These are phyloP conservation scores for Talaromyces marneffei DNA, from an alignment of 2,329 filamentous ascomycete species.

Conservation along the genomic window DNA sequence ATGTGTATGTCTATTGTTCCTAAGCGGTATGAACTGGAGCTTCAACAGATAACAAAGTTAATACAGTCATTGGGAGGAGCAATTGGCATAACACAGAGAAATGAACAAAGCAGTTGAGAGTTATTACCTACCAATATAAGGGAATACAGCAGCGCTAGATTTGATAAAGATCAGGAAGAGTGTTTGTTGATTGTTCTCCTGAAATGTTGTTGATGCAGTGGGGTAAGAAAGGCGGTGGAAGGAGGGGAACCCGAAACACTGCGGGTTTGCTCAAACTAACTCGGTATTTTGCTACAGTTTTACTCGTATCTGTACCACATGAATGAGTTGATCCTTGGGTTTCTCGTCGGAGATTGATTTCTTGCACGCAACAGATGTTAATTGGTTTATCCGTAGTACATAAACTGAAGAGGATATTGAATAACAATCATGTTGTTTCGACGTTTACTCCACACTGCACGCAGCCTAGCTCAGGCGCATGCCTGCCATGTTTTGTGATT, in stretches of 20 bases:
- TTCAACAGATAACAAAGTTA: background rate
- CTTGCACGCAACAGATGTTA: background rate
- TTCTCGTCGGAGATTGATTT: background rate
- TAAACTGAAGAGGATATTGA: background rate
- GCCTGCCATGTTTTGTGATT: background rate
- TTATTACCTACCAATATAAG: background rate
- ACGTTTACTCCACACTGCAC: background rate
- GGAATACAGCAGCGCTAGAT: background rate
- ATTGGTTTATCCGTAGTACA: background rate
- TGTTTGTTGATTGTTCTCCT: constrained; percentile 2
- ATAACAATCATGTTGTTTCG: background rate
- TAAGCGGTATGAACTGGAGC: background rate
- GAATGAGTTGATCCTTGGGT: background rate
- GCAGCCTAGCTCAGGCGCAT: too few relatives aligned
- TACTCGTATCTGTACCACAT: background rate
- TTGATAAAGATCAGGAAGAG: background rate
- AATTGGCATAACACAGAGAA: background rate
- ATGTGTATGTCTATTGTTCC: background rate
- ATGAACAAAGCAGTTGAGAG: background rate
- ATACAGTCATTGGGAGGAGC: background rate
- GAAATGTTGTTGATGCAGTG: constrained; percentile 10
- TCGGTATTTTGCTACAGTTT: background rate
- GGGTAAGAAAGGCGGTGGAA: constrained; percentile 13
- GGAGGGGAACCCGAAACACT: constrained; percentile 5
- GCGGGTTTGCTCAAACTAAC: background rate